Base-by-base conservation (phyloP, 345 rosid species). In the Ceriops zippeliana region DNA sequence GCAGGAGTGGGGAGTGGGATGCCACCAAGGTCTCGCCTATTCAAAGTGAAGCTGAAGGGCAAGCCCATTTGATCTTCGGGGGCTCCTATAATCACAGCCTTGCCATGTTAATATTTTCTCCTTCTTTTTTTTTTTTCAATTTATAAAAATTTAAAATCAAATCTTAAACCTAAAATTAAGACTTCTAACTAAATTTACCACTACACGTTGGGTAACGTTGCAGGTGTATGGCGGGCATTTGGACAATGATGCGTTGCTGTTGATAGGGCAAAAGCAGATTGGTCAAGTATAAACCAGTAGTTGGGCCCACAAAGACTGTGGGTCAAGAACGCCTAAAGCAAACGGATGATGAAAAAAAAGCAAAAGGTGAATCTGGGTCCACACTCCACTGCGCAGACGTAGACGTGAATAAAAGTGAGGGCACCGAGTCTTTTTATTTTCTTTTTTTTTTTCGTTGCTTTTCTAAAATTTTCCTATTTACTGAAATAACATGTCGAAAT, bases 251-350 rank as follows among this genome's bases (percentile, higher is more conserved):
- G 69, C 6, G 7, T 34, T 68, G 57, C 19, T 58, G 52, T 54
- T 38, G 24, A 11, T 70, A 31, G 53, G 57, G 26, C 37, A 1
- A 34, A 7, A 34, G 37, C 10, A 34, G 37, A 34, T 34, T 34
- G 9, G 37, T 34, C 37, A 0, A 42, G 49, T 42, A 19, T 13
- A 42, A 42, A 42, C 49, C 17, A 42, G 6, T 0, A 28, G 17
- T 26, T 1, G 37, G 73, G 79, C 52, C 70, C 73, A 74, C 67
- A 5, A 6, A 69, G 68, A 27, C 22, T 35, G 72, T 47, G 77
- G 81, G 76, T 56, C 75, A 67, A 56, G 59, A 62, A 37, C 56
- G 16, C 22, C 63, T 66, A 76, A 78, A 70, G 80, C 76, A 72
- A 74, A 58, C 32, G 1, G 22, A 38, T 7, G 61, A 26, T 49